phyloP scores from a whole-genome alignment of 768 basidiomycete genomes.

The Sporobolomyces pararoseus region DNA sequence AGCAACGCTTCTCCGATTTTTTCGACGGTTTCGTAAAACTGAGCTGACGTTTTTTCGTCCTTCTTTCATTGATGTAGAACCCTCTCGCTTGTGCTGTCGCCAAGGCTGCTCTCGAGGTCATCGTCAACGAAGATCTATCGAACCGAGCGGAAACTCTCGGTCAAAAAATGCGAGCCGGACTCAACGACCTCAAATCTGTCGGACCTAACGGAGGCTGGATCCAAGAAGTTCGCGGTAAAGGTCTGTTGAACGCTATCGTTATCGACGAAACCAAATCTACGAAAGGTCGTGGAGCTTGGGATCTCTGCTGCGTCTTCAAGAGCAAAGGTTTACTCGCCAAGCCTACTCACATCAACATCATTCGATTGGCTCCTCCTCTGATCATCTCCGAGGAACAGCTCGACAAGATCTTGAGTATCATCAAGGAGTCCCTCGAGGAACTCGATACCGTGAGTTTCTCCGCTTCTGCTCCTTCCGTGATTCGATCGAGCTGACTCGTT shows the following conservation, averaged over 20 bases:
- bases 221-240: conserved; percentile 73
- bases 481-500: neutral
- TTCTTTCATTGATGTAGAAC: conserved; percentile 56
- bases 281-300: conserved; percentile 86
- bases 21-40: no score
- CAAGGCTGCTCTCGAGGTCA: conserved; percentile 84
- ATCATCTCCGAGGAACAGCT: conserved; percentile 88
- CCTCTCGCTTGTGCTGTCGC: conserved; percentile 95
- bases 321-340: conserved; percentile 87
- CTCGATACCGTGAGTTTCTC: conserved; percentile 62
- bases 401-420: conserved; percentile 66
- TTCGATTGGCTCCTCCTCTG: conserved; percentile 92
- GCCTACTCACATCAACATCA: conserved; percentile 90
- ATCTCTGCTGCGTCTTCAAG: conserved; percentile 81
- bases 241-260: conserved; percentile 87
- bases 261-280: conserved; percentile 76
- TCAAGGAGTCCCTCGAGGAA: conserved; percentile 71
- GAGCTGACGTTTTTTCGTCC: no score
- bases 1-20: neutral
- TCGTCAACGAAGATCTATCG: conserved; percentile 77
- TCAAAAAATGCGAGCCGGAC: conserved; percentile 66
- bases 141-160: conserved; percentile 77
- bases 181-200: conserved; percentile 58
- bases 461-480: neutral
- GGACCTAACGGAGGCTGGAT: conserved; percentile 59